phyloP scores from a whole-genome alignment of 345 rosid genomes.

The Combretum micranthum region DNA sequence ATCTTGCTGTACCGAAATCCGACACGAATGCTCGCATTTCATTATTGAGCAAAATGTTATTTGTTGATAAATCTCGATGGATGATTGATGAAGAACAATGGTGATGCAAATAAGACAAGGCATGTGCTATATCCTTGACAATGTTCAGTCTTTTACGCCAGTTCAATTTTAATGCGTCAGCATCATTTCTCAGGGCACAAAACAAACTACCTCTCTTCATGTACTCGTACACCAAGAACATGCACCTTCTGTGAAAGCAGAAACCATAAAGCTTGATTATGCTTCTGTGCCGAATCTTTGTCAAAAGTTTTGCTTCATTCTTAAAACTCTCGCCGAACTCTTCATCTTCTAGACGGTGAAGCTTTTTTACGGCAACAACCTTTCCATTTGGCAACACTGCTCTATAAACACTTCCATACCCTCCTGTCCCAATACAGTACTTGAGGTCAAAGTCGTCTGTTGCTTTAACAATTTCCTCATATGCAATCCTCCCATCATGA shows the following conservation, averaged over 20 bases:
- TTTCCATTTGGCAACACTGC: conserved; percentile 6
- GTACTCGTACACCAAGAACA: conserved; percentile 12
- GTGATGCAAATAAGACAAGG: conserved; percentile 17
- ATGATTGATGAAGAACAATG: conserved; percentile 1
- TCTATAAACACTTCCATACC: conserved; percentile 21
- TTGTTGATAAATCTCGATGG: conserved; percentile 25
- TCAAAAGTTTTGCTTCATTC: conserved; percentile 5
- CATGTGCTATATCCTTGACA: conserved; percentile 9
- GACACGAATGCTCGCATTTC: conserved; percentile 12
- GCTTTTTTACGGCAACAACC: conserved; percentile 16
- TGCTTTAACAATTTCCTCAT: conserved; percentile 13
- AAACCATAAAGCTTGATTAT: conserved; percentile 8
- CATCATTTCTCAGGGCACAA: not conserved
- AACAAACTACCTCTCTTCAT: conserved; percentile 8
- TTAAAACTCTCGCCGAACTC: not conserved
- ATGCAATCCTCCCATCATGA: conserved; percentile 18
- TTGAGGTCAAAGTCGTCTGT: conserved; percentile 13
- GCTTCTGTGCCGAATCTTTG: conserved; percentile 6
- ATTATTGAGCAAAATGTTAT: conserved; percentile 13
- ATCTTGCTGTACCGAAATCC: conserved; percentile 15
- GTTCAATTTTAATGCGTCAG: conserved; percentile 5
- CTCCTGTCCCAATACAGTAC: conserved; percentile 25
- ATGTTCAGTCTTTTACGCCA: conserved; percentile 9
- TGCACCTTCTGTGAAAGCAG: not conserved
- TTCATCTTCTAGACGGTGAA: not conserved